Percentiles rank a stretch among this genome's conserved stretches.
phyloP scores from a whole-genome alignment of 805 yeast species.

The Sugiyamaella smithiae region DNA sequence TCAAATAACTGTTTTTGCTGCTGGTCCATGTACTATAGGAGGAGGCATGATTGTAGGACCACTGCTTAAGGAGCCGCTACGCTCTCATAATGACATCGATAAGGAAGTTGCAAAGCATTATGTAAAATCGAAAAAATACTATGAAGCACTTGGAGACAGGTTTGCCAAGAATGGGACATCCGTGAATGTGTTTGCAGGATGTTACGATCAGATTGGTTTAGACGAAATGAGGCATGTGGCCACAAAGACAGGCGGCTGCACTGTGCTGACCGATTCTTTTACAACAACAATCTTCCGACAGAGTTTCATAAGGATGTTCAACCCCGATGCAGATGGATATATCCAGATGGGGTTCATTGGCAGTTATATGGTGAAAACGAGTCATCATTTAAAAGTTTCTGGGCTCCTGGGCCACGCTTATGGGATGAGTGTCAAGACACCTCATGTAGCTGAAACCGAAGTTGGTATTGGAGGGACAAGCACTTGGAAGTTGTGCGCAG shows the following conservation, averaged over 20 bases:
- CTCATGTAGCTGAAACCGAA: constrained; percentile 52
- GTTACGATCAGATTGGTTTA: constrained; percentile 94
- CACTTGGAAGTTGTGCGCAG: constrained; percentile 72
- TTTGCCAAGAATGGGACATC: constrained; percentile 73
- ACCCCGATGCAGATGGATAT: constrained; percentile 75
- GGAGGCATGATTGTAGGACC: constrained; percentile 87
- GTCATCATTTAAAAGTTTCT: constrained; percentile 75
- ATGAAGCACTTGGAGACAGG: constrained; percentile 67
- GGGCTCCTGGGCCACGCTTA: constrained; percentile 88
- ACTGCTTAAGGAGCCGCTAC: constrained; percentile 82
- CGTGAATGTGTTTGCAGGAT: constrained; percentile 88
- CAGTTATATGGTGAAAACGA: constrained; percentile 73
- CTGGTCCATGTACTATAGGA: constrained; percentile 84
- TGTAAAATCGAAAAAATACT: constrained; percentile 78
- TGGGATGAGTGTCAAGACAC: constrained; percentile 40
- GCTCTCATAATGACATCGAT: constrained; percentile 92
- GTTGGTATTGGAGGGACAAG: constrained; percentile 87
- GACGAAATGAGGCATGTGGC: constrained; percentile 85
- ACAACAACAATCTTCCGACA: constrained; percentile 92
- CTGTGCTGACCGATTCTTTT: constrained; percentile 86
- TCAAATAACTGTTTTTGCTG: constrained; percentile 76
- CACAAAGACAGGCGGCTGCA: constrained; percentile 82
- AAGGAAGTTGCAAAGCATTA: constrained; percentile 82
- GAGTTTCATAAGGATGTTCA: constrained; percentile 76
- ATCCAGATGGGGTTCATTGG: constrained; percentile 82